Base-by-base conservation (phyloP, 805 yeast genomes). In the Teunomyces lycoperdinae region DNA sequence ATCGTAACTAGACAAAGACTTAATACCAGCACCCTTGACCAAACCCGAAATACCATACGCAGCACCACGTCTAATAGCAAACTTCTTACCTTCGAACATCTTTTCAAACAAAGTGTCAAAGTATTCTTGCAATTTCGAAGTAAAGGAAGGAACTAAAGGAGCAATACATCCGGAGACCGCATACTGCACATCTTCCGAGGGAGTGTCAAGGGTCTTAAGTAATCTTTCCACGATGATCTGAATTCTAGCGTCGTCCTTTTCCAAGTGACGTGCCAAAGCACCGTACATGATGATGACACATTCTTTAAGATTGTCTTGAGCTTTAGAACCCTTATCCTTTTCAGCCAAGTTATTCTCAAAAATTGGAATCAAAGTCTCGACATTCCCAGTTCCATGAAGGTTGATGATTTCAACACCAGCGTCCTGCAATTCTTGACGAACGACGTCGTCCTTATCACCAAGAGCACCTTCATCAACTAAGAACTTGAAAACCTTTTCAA, bases 21-120 rank as follows among this genome's bases (percentile, higher is more conserved):
- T 77, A 45, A 94, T 81, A 55, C 99, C 99, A 17, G 82, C 78
- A 49, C 99, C 99, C 60, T 88, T 85, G 2, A 87, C 92, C 40
- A 94, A 68, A 53, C 99, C 99, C 17, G 98, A 87, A 57, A 94
- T 78, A 65, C 98, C 99, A 70, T 88, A 90, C 1, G 98, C 98
- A 2, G 97, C 92, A 60, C 98, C 99, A 54, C 92, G 79, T 62
- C 96, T 78, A n/a, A 75, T 72, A 1, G 79, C 78, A 33, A 72
- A 59, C 24, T 70, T 68, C 29, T 70, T 69, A 2, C 81, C 82
- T 7, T 67, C 63, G 60, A 87, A 81, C 24, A 91, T 70, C 54
- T 78, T 81, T 5, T 71, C 79, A 59, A 87, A 78, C 43, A 90
- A 70, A 3, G 59, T 55, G 32, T 84, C 86, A 48, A 88, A 68